phyloP scores from a whole-genome alignment of 2,329 filamentous ascomycete genomes.

The Pseudogymnoascus sp. region DNA sequence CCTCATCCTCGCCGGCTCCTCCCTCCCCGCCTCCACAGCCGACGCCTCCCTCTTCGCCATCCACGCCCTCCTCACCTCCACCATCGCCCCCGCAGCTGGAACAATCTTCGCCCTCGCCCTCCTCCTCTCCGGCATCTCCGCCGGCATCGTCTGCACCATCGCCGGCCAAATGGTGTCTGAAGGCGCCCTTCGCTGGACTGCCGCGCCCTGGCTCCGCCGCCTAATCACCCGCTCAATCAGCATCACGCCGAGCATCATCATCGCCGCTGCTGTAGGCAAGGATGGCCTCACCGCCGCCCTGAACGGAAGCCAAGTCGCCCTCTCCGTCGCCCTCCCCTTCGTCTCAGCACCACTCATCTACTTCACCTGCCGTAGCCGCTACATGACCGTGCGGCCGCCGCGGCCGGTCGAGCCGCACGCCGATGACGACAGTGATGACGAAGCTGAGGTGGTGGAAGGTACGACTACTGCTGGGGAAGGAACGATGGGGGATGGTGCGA shows the following conservation, averaged over 20 bases:
- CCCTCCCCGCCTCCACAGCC: constrained; percentile 56
- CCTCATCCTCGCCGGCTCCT: constrained; percentile 73
- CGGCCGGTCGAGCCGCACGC: constrained; percentile 30
- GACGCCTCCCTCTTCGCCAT: constrained; percentile 79
- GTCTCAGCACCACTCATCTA: constrained; percentile 78
- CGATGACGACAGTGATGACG: constrained; percentile 25
- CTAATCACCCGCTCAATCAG: constrained; percentile 73
- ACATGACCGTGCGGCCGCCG: constrained; percentile 64
- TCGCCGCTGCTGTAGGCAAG: constrained; percentile 70
- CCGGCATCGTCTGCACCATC: constrained; percentile 84
- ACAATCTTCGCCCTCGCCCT: constrained; percentile 80
- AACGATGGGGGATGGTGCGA: background rate
- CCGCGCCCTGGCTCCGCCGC: constrained; percentile 72
- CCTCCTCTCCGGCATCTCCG: constrained; percentile 71
- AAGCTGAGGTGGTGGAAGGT: constrained; percentile 1
- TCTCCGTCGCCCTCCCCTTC: constrained; percentile 75
- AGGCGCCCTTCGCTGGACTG: constrained; percentile 68
- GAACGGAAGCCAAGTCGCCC: constrained; percentile 69
- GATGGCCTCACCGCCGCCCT: constrained; percentile 65
- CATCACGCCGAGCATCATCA: constrained; percentile 76
- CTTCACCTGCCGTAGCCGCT: constrained; percentile 72
- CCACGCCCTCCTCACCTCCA: constrained; percentile 61
- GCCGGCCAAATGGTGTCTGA: constrained; percentile 85
- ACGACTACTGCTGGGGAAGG: background rate
- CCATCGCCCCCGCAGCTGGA: constrained; percentile 68